Evolutionary conservation across 331 rosid genomes (phyloP), one percentile per base, ranked within the genome.

Genomic region (Malus hybrid): DNA sequence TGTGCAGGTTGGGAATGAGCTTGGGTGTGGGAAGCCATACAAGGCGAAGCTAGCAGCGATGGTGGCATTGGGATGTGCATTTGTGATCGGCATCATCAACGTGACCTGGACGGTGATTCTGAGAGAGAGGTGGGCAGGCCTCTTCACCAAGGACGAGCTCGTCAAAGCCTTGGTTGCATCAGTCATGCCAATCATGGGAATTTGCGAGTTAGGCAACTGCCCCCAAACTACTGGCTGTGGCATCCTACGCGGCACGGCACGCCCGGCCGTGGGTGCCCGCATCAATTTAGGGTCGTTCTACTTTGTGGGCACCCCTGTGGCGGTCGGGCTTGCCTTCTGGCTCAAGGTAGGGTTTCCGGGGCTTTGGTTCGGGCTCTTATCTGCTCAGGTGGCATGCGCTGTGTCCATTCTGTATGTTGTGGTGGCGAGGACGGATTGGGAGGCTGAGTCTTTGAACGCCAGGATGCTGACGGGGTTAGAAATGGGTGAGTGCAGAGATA

Each of bases 171-270:
- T 94, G 80, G 99, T 90, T 22, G 93, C 92, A 0, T 92, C 93
- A 0, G 97, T 87, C 7, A 84, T 94, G 97, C 97, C 99, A 0
- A 88, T 94, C 42, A 81, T 94, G 86, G 99, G 99, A 11, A 80
- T 94, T 0, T 90, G 97, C 3, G 99, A 94, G 87, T 90, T 94
- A 2, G 96, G 96, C 6, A 94, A 94, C 79, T 88, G 89, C 76
- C 97, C 99, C 0, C 99, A 94, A 65, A 94, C 99, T 14, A 94
- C 99, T 0, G 99, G 92, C 15, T 94, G 96, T 7, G 99, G 99
- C 66, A 83, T 94, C 64, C 78, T 94, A 0, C 92, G 99, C 0
- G 97, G 96, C 71, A 94, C 93, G 0, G 99, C 97, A 2, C 85
- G 97, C 14, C 99, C 99, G 0, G 96, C 79, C 0, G 64, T 90